phyloP scores from a whole-genome alignment of 495 filamentous ascomycete genomes.

The Rhypophila decipiens region DNA sequence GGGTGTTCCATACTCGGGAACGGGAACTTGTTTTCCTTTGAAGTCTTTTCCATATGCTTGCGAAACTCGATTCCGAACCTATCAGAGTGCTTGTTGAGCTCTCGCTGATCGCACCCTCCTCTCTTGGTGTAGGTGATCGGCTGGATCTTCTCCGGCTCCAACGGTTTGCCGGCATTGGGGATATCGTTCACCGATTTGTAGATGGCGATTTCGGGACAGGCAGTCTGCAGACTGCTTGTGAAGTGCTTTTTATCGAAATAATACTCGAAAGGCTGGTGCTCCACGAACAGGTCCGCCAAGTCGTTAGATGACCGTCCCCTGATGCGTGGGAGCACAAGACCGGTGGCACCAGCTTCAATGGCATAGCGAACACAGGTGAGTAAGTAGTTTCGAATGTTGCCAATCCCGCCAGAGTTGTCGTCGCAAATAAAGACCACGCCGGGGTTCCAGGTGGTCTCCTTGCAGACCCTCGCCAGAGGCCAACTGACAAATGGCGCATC shows the following conservation, averaged over 20 bases:
- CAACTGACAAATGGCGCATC: slow-evolving; percentile 38
- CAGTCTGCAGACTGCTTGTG: slow-evolving; percentile 18
- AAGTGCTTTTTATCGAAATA: slow-evolving; percentile 44
- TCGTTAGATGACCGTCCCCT: slow-evolving; percentile 23
- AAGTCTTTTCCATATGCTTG: slow-evolving; percentile 15
- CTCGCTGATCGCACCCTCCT: slow-evolving; percentile 37
- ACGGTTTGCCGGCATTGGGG: slow-evolving; percentile 25
- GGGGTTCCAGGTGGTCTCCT: slow-evolving; percentile 28
- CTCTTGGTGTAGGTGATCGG: slow-evolving; percentile 34
- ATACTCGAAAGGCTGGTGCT: slow-evolving; percentile 30
- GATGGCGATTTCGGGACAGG: slow-evolving; percentile 38
- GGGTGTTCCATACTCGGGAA: slow-evolving; percentile 24
- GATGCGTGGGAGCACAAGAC: slow-evolving; percentile 38
- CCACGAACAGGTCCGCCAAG: slow-evolving; percentile 26
- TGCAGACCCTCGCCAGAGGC: slow-evolving; percentile 40
- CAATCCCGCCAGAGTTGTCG: slow-evolving; percentile 46
- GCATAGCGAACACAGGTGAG: slow-evolving; percentile 45
- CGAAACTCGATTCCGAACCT: slow-evolving; percentile 30
- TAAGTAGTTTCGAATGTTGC: slow-evolving; percentile 49
- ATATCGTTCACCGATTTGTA: slow-evolving; percentile 30
- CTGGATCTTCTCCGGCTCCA: slow-evolving; percentile 29
- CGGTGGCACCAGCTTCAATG: slow-evolving; percentile 42
- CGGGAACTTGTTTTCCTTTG: slow-evolving; percentile 18
- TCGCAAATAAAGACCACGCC: slow-evolving; percentile 42
- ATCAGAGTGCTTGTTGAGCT: slow-evolving; percentile 41